Conservation (phyloP, 345 rosid genomes). For the Pseudoturritis turrita region DNA sequence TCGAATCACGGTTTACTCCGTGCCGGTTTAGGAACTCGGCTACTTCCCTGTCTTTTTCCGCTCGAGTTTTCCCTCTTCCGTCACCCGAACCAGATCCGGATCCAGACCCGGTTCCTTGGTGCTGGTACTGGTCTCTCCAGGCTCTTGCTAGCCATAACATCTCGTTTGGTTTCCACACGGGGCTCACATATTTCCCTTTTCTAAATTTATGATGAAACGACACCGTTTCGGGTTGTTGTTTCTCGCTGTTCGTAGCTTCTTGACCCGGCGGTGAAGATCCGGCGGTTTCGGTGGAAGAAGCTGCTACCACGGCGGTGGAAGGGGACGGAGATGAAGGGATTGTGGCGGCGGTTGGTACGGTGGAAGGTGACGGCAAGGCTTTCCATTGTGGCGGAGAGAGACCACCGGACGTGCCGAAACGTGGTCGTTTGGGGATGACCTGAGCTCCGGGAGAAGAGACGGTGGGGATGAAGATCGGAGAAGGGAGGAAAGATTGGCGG, state of each 20-base stretch:
- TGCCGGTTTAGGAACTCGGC: constrained; percentile 79
- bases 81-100: constrained; percentile 41
- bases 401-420: constrained; percentile 40
- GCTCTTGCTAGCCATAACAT: constrained; percentile 97
- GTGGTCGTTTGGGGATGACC: constrained; percentile 67
- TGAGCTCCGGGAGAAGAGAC: constrained; percentile 42
- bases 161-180: constrained; percentile 98
- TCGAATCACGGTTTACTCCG: constrained; percentile 80
- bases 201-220: constrained; percentile 61
- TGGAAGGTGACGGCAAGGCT: constrained; percentile 58
- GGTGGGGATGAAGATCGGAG: constrained; percentile 53
- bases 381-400: constrained; percentile 65
- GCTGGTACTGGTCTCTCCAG: constrained; percentile 81
- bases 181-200: constrained; percentile 94
- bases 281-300: constrained; percentile 81
- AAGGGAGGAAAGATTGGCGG: constrained; percentile 48
- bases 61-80: constrained; percentile 79
- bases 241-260: constrained; percentile 50
- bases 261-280: constrained; percentile 69
- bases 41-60: constrained; percentile 94
- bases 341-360: constrained; percentile 37
- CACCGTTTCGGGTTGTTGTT: constrained; percentile 44
- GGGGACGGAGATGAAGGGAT: constrained; percentile 41
- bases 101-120: constrained; percentile 31
- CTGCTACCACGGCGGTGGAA: constrained; percentile 33